Conservation (phyloP, 1,139 yeast genomes). For the Yamadazyma taylorii region DNA sequence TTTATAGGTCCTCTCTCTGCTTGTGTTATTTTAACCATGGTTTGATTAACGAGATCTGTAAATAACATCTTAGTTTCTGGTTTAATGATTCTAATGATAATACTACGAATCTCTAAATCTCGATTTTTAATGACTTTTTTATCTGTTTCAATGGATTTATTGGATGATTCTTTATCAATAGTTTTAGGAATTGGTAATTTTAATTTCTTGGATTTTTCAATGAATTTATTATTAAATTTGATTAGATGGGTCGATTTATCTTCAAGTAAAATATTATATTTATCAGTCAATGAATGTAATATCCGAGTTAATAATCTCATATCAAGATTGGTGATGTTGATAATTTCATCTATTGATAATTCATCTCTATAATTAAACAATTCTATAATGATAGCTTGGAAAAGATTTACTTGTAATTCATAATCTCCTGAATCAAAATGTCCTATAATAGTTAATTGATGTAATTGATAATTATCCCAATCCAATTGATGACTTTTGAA, state of each 20-base stretch:
- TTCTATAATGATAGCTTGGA: slow-evolving; percentile 38
- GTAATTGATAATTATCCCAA: slow-evolving; percentile 34
- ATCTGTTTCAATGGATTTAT: slow-evolving; percentile 4
- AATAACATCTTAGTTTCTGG: slow-evolving; percentile 19
- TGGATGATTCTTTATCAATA: slow-evolving; percentile 18
- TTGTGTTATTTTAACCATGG: slow-evolving; percentile 21
- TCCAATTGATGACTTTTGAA: slow-evolving; percentile 25
- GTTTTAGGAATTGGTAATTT: slow-evolving; percentile 30
- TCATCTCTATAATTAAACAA: slow-evolving; percentile 27
- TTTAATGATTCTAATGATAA: slow-evolving; percentile 36
- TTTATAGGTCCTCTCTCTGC: slow-evolving; percentile 29
- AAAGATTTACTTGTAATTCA: slow-evolving; percentile 36
- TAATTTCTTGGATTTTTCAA: slow-evolving; percentile 29
- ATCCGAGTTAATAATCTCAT: slow-evolving; percentile 25
- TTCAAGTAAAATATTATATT: slow-evolving; percentile 25
- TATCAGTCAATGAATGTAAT: slow-evolving; percentile 32
- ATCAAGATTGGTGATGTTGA: slow-evolving; percentile 26
- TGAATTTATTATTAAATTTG: slow-evolving; percentile 26
- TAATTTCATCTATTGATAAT: slow-evolving; percentile 21
- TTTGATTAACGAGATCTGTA: slow-evolving; percentile 27
- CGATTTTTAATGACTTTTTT: slow-evolving; percentile 22
- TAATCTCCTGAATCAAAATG: slow-evolving; percentile 31
- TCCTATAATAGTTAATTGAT: slow-evolving; percentile 32
- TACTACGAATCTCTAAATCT: slow-evolving; percentile 29
- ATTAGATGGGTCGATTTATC: slow-evolving; percentile 10